Evolutionary conservation across 2,329 filamentous ascomycete species (phyloP).

Genomic region (Colletotrichum agaves): DNA sequence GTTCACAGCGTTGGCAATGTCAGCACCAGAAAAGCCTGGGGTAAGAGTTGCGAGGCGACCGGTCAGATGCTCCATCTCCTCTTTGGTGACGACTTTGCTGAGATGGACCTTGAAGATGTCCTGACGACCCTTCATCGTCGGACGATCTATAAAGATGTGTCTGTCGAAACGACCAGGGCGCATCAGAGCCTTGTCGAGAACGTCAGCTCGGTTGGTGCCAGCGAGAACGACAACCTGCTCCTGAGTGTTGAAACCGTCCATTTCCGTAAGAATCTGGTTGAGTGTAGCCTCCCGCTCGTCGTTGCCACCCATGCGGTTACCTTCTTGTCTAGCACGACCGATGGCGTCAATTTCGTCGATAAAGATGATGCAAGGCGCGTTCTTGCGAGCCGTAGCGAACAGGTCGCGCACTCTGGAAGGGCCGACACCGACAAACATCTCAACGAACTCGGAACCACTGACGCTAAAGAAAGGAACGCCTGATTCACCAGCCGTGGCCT

Average conservation of each 20-base stretch:
- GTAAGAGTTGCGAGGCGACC: slow-evolving; percentile 92
- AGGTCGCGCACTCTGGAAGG: slow-evolving; percentile 94
- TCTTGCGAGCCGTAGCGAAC: slow-evolving; percentile 94
- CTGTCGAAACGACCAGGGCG: slow-evolving; percentile 95
- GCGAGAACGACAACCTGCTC: slow-evolving; percentile 97
- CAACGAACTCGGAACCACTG: slow-evolving; percentile 97
- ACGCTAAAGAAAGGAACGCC: slow-evolving; percentile 98
- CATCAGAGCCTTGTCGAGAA: slow-evolving; percentile 93
- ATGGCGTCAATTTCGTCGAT: slow-evolving; percentile 99
- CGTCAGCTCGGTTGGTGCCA: slow-evolving; percentile 94
- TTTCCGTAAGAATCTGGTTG: slow-evolving; percentile 98
- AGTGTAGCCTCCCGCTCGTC: slow-evolving; percentile 97
- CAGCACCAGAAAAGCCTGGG: slow-evolving; percentile 95
- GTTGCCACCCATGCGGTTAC: slow-evolving; percentile 79
- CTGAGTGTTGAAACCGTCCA: slow-evolving; percentile 98
- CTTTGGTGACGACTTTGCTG: slow-evolving; percentile 91
- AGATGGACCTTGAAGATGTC: slow-evolving; percentile 97
- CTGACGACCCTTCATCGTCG: slow-evolving; percentile 95
- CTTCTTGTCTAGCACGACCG: slow-evolving; percentile 87
- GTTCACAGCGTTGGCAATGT: slow-evolving; percentile 98
- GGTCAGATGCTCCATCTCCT: slow-evolving; percentile 87
- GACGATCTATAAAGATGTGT: slow-evolving; percentile 93
- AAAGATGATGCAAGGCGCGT: slow-evolving; percentile 98
- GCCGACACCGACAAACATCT: slow-evolving; percentile 99
- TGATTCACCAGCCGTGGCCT: slow-evolving; percentile 97